Conservation (phyloP, 768 basidiomycete genomes). For the Suillus alpinus region DNA sequence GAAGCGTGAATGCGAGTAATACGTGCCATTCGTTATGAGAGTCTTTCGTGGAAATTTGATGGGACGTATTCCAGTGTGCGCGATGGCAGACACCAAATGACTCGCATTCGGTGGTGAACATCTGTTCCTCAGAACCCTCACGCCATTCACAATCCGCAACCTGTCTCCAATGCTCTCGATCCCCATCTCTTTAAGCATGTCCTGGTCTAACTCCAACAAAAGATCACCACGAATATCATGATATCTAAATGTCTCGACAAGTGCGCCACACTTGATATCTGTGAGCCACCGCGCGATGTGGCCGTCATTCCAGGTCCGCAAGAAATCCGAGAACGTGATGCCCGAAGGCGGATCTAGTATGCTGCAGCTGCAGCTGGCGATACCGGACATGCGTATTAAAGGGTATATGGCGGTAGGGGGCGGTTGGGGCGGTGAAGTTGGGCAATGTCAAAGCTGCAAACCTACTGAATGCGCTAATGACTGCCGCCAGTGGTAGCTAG, state of each 20-base stretch:
- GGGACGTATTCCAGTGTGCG: background rate
- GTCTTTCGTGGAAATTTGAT: background rate
- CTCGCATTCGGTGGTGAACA: slow-evolving; percentile 33
- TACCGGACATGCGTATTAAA: slow-evolving; percentile 35
- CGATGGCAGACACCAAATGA: background rate
- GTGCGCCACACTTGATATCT: slow-evolving; percentile 72
- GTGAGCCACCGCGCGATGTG: slow-evolving; percentile 77
- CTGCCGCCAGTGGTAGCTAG: background rate
- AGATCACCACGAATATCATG: slow-evolving; percentile 94
- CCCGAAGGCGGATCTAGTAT: slow-evolving; percentile 59
- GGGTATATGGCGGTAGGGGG: slow-evolving; percentile 25
- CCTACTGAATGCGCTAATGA: background rate
- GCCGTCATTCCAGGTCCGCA: slow-evolving; percentile 67
- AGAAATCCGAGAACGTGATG: slow-evolving; percentile 54
- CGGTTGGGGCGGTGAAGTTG: slow-evolving; percentile 1
- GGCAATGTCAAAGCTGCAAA: background rate
- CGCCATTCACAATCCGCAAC: slow-evolving; percentile 80
- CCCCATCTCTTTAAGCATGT: slow-evolving; percentile 86
- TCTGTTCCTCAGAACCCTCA: slow-evolving; percentile 74
- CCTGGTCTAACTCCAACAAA: slow-evolving; percentile 86
- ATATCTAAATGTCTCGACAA: slow-evolving; percentile 65
- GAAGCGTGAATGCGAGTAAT: slow-evolving; percentile 16
- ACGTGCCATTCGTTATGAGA: slow-evolving; percentile 8
- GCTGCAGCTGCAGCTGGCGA: slow-evolving; percentile 24
- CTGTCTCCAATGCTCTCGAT: slow-evolving; percentile 88